These are phyloP conservation scores for Podospora pseudocomata DNA, from an alignment of 495 filamentous ascomycete species.

Conservation along the genomic window DNA sequence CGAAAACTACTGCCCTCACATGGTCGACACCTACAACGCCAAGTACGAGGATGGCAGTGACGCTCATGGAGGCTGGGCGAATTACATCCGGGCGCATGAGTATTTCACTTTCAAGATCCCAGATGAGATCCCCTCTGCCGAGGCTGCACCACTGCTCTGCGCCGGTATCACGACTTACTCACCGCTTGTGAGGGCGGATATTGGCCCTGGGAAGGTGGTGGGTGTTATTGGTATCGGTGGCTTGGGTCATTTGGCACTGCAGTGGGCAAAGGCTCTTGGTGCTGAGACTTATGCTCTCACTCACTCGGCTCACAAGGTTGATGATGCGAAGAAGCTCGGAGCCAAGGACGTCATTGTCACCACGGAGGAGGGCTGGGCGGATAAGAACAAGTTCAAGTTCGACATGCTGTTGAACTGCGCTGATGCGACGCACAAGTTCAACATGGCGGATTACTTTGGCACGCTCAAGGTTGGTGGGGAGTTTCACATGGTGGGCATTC, in stretches of 20 bases:
- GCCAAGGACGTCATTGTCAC: constrained; percentile 64
- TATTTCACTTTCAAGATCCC: constrained; percentile 76
- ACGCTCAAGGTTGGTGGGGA: constrained; percentile 66
- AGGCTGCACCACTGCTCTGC: constrained; percentile 76
- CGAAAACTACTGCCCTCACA: constrained; percentile 74
- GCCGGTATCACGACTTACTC: constrained; percentile 71
- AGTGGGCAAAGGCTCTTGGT: constrained; percentile 60
- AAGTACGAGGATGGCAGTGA: constrained; percentile 28
- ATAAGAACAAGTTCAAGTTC: constrained; percentile 56
- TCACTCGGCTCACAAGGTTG: constrained; percentile 54
- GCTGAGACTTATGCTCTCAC: constrained; percentile 65
- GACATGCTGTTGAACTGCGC: constrained; percentile 73
- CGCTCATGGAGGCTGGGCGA: constrained; percentile 40
- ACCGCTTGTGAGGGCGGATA: constrained; percentile 59
- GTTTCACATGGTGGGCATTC: constrained; percentile 72
- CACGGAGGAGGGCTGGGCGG: constrained; percentile 61
- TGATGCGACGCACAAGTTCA: constrained; percentile 64
- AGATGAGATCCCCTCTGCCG: constrained; percentile 55
- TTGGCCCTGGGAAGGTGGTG: constrained; percentile 65
- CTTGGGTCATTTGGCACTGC: constrained; percentile 61
- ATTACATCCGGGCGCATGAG: constrained; percentile 69
- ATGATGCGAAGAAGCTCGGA: constrained; percentile 57
- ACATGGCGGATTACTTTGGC: constrained; percentile 60
- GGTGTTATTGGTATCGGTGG: constrained; percentile 69
- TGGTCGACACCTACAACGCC: constrained; percentile 42